Evolutionary conservation across 2,329 filamentous ascomycete genomes (phyloP).

Genomic region (Blumeriella jaapii): DNA sequence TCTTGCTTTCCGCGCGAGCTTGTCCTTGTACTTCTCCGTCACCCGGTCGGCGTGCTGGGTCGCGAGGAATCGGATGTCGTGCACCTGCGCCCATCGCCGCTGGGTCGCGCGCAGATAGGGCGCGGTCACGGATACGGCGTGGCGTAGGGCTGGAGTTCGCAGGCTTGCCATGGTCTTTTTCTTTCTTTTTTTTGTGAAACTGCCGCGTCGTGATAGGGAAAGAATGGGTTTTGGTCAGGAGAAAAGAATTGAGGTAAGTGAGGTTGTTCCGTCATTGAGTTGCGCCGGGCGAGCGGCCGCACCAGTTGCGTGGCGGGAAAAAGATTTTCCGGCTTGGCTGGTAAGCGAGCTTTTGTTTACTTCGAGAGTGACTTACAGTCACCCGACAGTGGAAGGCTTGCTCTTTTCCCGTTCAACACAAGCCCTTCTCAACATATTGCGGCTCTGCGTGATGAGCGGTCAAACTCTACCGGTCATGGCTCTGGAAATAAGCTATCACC

Average conservation of each 20-base stretch:
- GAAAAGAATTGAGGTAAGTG: neutral
- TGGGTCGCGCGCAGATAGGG: conserved; percentile 37
- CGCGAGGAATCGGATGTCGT: conserved; percentile 81
- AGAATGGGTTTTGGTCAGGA: neutral
- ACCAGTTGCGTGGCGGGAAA: neutral
- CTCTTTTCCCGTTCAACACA: no score
- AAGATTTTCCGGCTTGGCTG: conserved; percentile 3
- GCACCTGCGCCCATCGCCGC: conserved; percentile 80
- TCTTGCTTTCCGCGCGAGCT: conserved; percentile 72
- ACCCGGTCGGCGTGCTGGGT: conserved; percentile 61
- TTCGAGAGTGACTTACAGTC: no score
- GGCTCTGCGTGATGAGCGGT: no score
- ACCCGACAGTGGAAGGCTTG: no score
- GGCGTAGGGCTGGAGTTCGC: conserved; percentile 37
- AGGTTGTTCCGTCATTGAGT: conserved; percentile 1
- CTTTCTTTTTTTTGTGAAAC: no score
- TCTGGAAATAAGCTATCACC: no score
- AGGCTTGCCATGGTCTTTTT: conserved; percentile 41
- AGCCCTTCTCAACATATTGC: no score
- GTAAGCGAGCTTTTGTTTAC: no score
- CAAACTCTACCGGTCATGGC: no score
- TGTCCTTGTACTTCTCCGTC: conserved; percentile 75
- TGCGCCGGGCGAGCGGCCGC: neutral
- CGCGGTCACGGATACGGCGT: conserved; percentile 24
- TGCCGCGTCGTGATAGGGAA: no score